Evolutionary conservation across 768 basidiomycete species (phyloP).

Genomic region (Boletus rufocinnamomeus): DNA sequence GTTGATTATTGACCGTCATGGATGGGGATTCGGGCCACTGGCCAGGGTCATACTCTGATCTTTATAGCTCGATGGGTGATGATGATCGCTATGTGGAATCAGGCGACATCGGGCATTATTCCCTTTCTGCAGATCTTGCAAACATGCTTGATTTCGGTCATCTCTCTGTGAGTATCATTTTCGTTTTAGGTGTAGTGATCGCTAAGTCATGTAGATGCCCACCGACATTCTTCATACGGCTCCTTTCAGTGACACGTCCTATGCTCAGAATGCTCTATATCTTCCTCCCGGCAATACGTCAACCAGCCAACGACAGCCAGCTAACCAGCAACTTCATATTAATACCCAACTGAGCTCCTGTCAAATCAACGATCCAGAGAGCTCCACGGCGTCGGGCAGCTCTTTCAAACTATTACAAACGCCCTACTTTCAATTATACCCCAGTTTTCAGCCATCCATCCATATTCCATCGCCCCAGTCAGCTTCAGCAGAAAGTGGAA

Average conservation of each 20-base stretch:
- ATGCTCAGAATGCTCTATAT: neutral
- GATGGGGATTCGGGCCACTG: neutral
- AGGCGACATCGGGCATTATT: neutral
- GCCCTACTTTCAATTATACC: slow-evolving; percentile 3
- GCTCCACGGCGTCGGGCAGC: slow-evolving; percentile 20
- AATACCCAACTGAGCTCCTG: slow-evolving; percentile 18
- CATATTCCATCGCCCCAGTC: slow-evolving; percentile 14
- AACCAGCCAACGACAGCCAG: slow-evolving; percentile 9
- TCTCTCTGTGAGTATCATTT: slow-evolving; percentile 15
- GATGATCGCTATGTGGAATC: neutral
- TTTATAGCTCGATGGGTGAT: neutral
- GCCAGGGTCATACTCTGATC: slow-evolving; percentile 8
- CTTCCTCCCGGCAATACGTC: neutral
- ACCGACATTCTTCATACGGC: neutral
- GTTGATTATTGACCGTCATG: slow-evolving; percentile 18
- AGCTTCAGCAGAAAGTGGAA: slow-evolving; percentile 3
- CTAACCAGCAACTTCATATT: slow-evolving; percentile 19
- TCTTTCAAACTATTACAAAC: slow-evolving; percentile 15
- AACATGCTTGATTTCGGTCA: neutral
- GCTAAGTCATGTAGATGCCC: slow-evolving; percentile 14
- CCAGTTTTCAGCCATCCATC: slow-evolving; percentile 2
- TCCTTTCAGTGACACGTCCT: neutral
- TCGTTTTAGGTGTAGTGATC: neutral
- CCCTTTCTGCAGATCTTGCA: neutral
- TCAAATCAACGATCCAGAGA: slow-evolving; percentile 12